Conservation (phyloP, 2,329 filamentous ascomycete species). For the Colletotrichum spaethianum region DNA sequence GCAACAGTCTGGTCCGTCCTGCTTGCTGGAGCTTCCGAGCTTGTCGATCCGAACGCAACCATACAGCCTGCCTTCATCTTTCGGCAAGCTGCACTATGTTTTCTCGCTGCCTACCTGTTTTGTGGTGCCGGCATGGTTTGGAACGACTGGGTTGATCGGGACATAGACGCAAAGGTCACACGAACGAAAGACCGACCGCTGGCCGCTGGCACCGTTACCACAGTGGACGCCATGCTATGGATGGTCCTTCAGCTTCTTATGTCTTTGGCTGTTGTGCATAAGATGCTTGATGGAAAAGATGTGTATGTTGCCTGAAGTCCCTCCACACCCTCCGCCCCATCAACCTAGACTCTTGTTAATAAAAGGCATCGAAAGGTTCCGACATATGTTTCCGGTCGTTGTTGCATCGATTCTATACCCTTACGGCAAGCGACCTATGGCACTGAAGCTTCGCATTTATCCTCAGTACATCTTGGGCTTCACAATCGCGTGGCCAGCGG, state of each 20-base stretch:
- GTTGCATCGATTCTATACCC: conserved; percentile 44
- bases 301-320: conserved; percentile 12
- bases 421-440: conserved; percentile 44
- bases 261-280: conserved; percentile 31
- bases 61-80: conserved; percentile 43
- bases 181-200: conserved; percentile 49
- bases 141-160: conserved; percentile 49
- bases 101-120: conserved; percentile 45
- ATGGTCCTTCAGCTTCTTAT: conserved; percentile 36
- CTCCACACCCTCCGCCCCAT: too few species aligned
- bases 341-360: neutral
- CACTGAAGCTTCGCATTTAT: conserved; percentile 43
- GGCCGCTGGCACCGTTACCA: conserved; percentile 45
- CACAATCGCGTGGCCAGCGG: conserved; percentile 45
- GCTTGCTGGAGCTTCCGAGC: conserved; percentile 34
- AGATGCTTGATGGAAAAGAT: conserved; percentile 34
- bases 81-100: conserved; percentile 44
- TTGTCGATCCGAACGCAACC: conserved; percentile 13
- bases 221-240: conserved; percentile 43
- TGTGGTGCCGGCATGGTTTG: conserved; percentile 50
- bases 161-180: conserved; percentile 47
- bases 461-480: conserved; percentile 46
- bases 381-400: conserved; percentile 43
- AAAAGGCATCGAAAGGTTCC: conserved; percentile 38
- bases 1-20: conserved; percentile 37